Evolutionary conservation across 352 stramenopile genomes (phyloP).

Genomic region (Globisporangium camurandrum): DNA sequence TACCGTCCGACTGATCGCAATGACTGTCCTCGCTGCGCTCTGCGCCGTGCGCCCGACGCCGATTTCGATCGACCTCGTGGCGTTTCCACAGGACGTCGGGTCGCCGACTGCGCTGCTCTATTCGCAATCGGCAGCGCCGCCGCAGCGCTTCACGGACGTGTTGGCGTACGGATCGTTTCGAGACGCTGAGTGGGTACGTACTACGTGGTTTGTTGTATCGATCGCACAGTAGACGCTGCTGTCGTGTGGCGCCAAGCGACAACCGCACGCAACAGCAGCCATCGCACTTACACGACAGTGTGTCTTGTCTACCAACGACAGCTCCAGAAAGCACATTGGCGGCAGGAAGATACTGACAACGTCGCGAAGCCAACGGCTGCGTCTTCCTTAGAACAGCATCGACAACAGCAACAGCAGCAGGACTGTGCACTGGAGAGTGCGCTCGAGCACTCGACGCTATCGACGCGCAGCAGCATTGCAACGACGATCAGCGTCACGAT

Average conservation of each 20-base stretch:
- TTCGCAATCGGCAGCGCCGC: conserved; percentile 17
- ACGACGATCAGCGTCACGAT: conserved; percentile 47
- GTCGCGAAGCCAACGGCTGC: no score
- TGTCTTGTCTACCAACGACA: no score
- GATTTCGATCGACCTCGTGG: conserved; percentile 42
- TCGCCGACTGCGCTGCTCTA: conserved; percentile 58
- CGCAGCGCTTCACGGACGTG: conserved; percentile 26
- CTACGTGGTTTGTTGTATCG: background rate
- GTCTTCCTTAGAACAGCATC: background rate
- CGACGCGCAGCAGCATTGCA: conserved; percentile 17
- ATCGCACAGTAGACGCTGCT: background rate
- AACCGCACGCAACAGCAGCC: no score
- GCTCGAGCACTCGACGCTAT: conserved; percentile 7
- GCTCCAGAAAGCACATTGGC: no score
- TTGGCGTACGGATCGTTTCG: conserved; percentile 49
- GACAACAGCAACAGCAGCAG: background rate
- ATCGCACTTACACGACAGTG: no score
- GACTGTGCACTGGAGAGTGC: no score
- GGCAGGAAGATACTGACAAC: no score
- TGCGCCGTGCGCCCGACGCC: conserved; percentile 40
- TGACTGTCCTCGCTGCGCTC: conserved; percentile 36
- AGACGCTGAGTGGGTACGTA: conserved; percentile 25
- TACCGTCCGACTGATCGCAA: conserved; percentile 31
- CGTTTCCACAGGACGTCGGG: conserved; percentile 30
- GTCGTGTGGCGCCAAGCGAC: background rate